Base-by-base conservation (phyloP, 768 basidiomycete species). In the Pisolithus microcarpus region DNA sequence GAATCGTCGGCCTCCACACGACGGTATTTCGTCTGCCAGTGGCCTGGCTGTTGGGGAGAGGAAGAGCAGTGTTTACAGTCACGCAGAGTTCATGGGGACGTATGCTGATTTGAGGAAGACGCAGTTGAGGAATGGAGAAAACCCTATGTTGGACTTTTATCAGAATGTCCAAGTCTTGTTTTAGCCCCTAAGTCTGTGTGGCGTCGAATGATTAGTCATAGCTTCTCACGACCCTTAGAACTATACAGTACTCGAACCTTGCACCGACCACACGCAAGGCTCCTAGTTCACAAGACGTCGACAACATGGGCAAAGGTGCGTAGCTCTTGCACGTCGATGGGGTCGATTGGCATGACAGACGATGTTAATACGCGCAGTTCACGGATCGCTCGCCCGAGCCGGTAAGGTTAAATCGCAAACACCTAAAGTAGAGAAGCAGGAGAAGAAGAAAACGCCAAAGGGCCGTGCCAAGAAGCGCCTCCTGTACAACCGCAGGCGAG, bases 351-450 rank as follows among this genome's bases (percentile, higher is more conserved):
- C 42, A 37, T 40, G 48, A 15, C 13, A 13, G 11, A n/a, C 44
- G 5, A 4, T 30, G 24, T 26, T 46, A n/a, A 1, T 7, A 1
- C 15, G 38, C 26, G 31, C 62, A 92, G 93, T 95, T 76, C 93
- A 97, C 87, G 93, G 93, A 72, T 97, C 93, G 70, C 92, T 95
- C 76, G 93, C 93, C 76, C 93, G 93, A 80, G 93, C 93, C 70
- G 94, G 94, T 72, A 97, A 98, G 83, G 95, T 97, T 80, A 96
- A 92, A 77, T 91, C 89, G 62, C 91, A 94, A 76, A 90, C 87
- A 65, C 94, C 94, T 65, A 97, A 97, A 76, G 95, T 96, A 67
- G 95, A 96, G 66, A 84, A 86, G 72, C 91, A 95, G 77, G 95
- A 97, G 78, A 97, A 96, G 87, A 93, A 93, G 87, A 97, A 97